Conservation (phyloP, 208 protist species). For the Wallacemonas collosoma region DNA sequence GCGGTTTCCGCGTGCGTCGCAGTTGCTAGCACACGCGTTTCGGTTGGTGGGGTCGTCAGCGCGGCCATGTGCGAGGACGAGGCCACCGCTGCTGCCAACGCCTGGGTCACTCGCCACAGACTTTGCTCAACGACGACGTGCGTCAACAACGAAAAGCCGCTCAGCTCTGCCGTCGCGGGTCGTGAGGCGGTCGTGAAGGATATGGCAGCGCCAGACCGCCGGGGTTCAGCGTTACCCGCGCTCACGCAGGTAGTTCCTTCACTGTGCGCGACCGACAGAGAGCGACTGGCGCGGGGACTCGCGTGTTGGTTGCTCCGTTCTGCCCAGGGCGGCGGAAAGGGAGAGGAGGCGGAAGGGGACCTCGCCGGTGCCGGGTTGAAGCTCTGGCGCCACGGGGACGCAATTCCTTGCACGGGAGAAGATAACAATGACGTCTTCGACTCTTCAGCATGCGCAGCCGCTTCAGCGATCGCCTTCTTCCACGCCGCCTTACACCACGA, state of each 20-base stretch:
- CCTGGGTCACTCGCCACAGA: slow-evolving; percentile 10
- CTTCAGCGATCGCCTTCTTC: slow-evolving; percentile 4
- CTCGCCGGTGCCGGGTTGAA: too few species aligned
- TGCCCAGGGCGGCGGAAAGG: too few species aligned
- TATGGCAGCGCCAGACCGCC: not conserved
- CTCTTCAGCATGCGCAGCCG: not conserved
- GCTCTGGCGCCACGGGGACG: too few species aligned
- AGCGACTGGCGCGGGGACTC: slow-evolving; percentile 4
- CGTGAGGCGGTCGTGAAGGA: not conserved
- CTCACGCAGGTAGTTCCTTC: too few species aligned
- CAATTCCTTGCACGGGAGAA: too few species aligned
- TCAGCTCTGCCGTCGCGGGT: not conserved
- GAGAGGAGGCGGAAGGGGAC: too few species aligned
- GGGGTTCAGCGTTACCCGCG: too few species aligned
- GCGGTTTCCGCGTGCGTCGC: not conserved
- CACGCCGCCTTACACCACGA: slow-evolving; percentile 21
- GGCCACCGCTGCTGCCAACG: not conserved
- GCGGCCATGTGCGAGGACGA: not conserved
- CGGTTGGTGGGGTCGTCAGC: not conserved
- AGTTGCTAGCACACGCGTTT: not conserved
- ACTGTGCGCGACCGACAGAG: not conserved
- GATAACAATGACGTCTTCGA: too few species aligned
- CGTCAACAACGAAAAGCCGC: not conserved
- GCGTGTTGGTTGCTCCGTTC: too few species aligned
- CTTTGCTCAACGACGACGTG: not conserved